A percentile compares a stretch with the other conserved stretches of the same genome.
Conservation (phyloP, 1,139 yeast genomes). For the Geotrichum carabidarum region DNA sequence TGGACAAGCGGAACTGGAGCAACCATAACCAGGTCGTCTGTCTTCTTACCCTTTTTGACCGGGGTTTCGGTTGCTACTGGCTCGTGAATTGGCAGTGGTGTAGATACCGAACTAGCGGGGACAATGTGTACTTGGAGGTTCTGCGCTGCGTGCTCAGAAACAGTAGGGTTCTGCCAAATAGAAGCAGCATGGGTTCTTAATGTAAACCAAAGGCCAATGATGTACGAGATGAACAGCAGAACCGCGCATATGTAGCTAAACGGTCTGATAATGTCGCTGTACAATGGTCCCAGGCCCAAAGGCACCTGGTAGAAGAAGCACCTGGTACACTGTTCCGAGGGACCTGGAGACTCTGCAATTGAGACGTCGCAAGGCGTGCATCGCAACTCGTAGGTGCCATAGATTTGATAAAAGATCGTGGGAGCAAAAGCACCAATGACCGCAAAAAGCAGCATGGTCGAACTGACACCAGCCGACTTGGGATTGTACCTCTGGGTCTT, state of each 20-base stretch:
- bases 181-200: slow-evolving; percentile 92
- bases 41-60: not conserved
- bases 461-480: slow-evolving; percentile 92
- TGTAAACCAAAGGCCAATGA: slow-evolving; percentile 89
- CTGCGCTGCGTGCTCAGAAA: slow-evolving; percentile 31
- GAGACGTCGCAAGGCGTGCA: slow-evolving; percentile 51
- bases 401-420: slow-evolving; percentile 80
- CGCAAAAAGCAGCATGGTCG: slow-evolving; percentile 90
- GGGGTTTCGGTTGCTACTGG: slow-evolving; percentile 7
- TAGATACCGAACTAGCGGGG: not conserved
- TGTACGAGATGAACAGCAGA: slow-evolving; percentile 77
- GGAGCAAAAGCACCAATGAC: slow-evolving; percentile 92
- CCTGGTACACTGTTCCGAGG: slow-evolving; percentile 47
- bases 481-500: slow-evolving; percentile 96
- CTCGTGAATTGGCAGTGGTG: slow-evolving; percentile 3
- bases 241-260: slow-evolving; percentile 76
- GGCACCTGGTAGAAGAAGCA: slow-evolving; percentile 82
- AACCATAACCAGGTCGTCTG: not conserved
- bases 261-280: slow-evolving; percentile 65
- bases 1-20: not conserved
- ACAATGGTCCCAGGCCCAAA: slow-evolving; percentile 55
- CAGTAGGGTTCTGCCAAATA: slow-evolving; percentile 78
- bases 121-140: not conserved
- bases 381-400: slow-evolving; percentile 77
- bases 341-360: not conserved